These are phyloP conservation scores for Alternaria gaisen DNA, from an alignment of 2,329 filamentous ascomycete species.

Conservation along the genomic window DNA sequence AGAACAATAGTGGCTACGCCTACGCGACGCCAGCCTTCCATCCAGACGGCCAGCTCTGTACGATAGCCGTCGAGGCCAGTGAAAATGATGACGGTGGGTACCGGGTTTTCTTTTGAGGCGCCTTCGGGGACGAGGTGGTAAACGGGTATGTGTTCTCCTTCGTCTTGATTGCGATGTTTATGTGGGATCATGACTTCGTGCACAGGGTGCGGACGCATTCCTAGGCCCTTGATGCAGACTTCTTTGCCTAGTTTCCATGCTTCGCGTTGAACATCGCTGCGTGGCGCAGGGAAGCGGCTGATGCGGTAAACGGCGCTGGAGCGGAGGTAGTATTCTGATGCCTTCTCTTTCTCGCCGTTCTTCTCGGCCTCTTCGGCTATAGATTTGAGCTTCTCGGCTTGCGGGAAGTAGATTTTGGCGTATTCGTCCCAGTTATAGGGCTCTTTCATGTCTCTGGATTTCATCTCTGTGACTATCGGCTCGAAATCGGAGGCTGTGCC, in stretches of 20 bases:
- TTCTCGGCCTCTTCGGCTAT: constrained; percentile 62
- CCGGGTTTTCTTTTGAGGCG: constrained; percentile 54
- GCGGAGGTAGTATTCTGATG: constrained; percentile 68
- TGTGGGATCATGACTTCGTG: constrained; percentile 70
- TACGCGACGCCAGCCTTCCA: constrained; percentile 59
- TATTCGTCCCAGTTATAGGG: constrained; percentile 70
- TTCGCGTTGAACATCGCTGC: constrained; percentile 61
- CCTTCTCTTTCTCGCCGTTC: constrained; percentile 60
- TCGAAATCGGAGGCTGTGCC: constrained; percentile 73
- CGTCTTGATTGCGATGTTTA: constrained; percentile 58
- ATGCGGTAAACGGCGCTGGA: constrained; percentile 72
- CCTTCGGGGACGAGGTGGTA: constrained; percentile 69
- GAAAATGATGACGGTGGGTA: constrained; percentile 64
- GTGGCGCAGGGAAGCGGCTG: constrained; percentile 70
- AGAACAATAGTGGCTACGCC: constrained; percentile 61
- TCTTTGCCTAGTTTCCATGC: constrained; percentile 74
- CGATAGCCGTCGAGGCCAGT: constrained; percentile 68
- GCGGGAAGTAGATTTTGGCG: constrained; percentile 68
- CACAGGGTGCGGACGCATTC: constrained; percentile 62
- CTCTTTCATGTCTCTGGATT: constrained; percentile 69
- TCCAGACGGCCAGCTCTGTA: constrained; percentile 64
- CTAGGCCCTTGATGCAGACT: constrained; percentile 66
- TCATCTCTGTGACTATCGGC: constrained; percentile 71
- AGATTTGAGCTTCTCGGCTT: constrained; percentile 65
- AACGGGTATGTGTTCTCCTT: constrained; percentile 67